Base-by-base conservation (phyloP, 768 basidiomycete species). In the Pisolithus albus region DNA sequence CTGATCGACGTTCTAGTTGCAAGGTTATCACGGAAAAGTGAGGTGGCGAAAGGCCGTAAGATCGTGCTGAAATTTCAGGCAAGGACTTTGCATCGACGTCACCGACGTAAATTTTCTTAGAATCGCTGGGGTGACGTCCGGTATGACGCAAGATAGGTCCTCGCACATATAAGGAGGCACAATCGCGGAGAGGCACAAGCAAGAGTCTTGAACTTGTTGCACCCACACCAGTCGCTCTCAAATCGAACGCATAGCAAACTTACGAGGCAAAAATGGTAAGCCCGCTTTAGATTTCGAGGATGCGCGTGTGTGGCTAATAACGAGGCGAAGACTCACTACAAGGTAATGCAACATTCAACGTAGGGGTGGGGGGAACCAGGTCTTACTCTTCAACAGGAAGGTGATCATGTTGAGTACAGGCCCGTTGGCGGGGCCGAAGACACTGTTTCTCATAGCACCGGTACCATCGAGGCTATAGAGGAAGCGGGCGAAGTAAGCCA, bases 321-420 rank as follows among this genome's bases (percentile, higher is more conserved):
- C 15, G 13, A 23, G 7, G 13, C 7, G 11, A 6, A 49, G 47
- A 36, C 40, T 44, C 50, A 51, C 45, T 68, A 68, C 37, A 53
- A 64, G 64, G 66, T 70, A 37, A 49, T 2, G 1, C 0, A 4
- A 15, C 15, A 16, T 15, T 16, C 16, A 23, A 11, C 5, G 19
- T 6, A 24, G 0, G 3, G 7, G 21, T 23, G 7, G 9, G 6
- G 5, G n/a, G 5, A 11, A 2, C 7, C 15, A 9, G 7, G 23
- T 30, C 51, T 62, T 30, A 53, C 10, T 37, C 16, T 11, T 9
- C n/a, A 30, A 1, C 32, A 69, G 70, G 56, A 64, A 52, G 73
- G 73, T 48, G 72, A 76, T 54, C 69, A 60, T 52, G 70, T 76
- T 56, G 73, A 74, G 56, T 76, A 75, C 52, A 66, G 71, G 47